Base-by-base conservation (phyloP, 2,329 filamentous ascomycete genomes). In the Rhynchosporium agropyri region DNA sequence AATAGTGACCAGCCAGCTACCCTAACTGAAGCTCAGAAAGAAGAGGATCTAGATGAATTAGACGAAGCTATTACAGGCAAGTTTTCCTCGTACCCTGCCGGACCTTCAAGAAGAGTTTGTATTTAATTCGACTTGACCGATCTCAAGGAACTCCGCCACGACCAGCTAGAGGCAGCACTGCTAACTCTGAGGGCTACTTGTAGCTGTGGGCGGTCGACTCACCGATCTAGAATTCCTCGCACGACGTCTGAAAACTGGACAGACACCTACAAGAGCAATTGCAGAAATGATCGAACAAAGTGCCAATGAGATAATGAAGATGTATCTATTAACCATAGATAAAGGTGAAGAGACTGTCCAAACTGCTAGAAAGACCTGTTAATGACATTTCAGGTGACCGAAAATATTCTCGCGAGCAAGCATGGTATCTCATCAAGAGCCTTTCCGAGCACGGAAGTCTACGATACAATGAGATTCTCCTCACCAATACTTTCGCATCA, bases 211-310 rank as follows among this genome's bases (percentile, higher is more conserved):
- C 28, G 95, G 95, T 1, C 90, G 95, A 3, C 83, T 99, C n/a
- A 97, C 92, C 0, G 95, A 99, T 73, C 87, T 99, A 26, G 94
- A 98, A 74, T 96, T 95, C 73, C 85, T 99, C 49, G 90, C 93
- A n/a, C 87, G 94, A 42, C 85, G 95, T 20, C 89, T 99, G 70
- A 91, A 92, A 77, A 87, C 89, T 0, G 94, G 95, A 15, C 92
- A 97, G 75, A 89, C 84, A 2, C 95, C 95, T 0, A 84, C 83
- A 67, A 83, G 89, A 69, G 95, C 95, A 2, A 89, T 97, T 2
- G 81, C 87, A 28, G 92, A 97, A 67, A 98, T 99, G 66, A 89
- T 97, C 60, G 88, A 91, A 60, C 92, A 97, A 73, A 90, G 89
- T 20, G 90, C 92, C 0, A 91, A 90, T 0, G 95, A 98, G 73